Base-by-base conservation (phyloP, 768 basidiomycete genomes). In the Leccinellum luteum region DNA sequence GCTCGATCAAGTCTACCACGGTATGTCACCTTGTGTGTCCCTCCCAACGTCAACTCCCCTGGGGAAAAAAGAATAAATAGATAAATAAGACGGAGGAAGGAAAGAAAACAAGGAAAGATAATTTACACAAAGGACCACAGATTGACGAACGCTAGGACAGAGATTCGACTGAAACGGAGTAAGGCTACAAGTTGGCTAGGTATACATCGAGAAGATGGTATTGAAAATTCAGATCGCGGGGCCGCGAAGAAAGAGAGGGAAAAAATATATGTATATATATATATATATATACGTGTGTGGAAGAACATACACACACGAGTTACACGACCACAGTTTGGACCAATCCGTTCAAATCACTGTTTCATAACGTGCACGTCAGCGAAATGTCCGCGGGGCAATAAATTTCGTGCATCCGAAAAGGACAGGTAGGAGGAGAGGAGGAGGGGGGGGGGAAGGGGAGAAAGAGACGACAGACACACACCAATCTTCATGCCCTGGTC, bases 401-500 rank as follows among this genome's bases (percentile, higher is more conserved):
- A 38, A 13, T 27, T 15, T 47, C 23, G 8, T 4, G 45, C n/a
- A n/a, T n/a, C 15, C 41, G 21, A 44, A 21, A 5, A 21, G 15
- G 19, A 47, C 35, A 41, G 9, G 3, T 9, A 10, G 9, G n/a
- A 2, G n/a, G n/a, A 8, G n/a, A 4, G n/a, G n/a, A n/a, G n/a
- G n/a, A n/a, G 14, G 5, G 13, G 13, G 13, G 8, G 35, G 17
- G 17, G 8, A 31, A 4, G 8, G 7, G 15, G 34, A 35, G 15
- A 3, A 47, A 47, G 27, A 47, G 21, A 44, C 13, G 43, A 47
- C 14, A 47, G 12, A 28, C 9, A 49, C 88, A 66, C 69, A 93
- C 92, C 77, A 48, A 95, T 87, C 60, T 80, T 80, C 84, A 89
- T 89, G 19, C 94, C 95, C 72, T 89, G 91, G 49, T 85, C 82